Conservation (phyloP, 371 early-diverging fungal genomes). For the Quaeritorhiza haematococci region DNA sequence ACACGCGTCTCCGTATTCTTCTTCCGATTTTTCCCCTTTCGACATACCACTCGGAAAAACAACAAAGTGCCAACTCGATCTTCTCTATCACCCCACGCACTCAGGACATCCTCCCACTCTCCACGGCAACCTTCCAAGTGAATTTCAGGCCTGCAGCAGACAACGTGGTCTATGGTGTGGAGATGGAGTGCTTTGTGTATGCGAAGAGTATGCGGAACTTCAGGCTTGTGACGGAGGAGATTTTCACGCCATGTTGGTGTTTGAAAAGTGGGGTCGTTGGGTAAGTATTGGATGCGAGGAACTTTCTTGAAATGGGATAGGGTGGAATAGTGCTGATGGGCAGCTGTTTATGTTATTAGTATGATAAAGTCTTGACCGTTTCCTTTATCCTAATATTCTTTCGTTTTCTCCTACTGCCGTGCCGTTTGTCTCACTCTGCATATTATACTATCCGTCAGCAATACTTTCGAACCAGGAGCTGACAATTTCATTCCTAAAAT, state of each 20-base stretch:
- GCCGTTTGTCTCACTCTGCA: too few relatives aligned
- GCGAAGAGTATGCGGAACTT: conserved; percentile 52
- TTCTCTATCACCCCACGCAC: conserved; percentile 35
- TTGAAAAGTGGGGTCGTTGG: conserved; percentile 40
- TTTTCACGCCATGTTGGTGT: conserved; percentile 47
- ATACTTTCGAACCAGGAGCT: conserved; percentile 39
- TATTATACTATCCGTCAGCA: conserved; percentile 12
- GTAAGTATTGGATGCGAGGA: conserved; percentile 13
- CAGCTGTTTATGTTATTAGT: conserved; percentile 1
- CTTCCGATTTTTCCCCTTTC: not conserved
- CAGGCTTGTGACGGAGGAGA: conserved; percentile 42
- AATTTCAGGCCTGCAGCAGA: conserved; percentile 39
- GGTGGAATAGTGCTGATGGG: not conserved
- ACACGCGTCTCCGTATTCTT: too few relatives aligned
- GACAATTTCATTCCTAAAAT: conserved; percentile 43
- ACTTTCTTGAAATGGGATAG: not conserved
- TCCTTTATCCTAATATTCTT: not conserved
- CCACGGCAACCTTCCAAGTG: conserved; percentile 33
- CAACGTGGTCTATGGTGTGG: conserved; percentile 38
- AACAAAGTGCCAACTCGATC: conserved; percentile 19
- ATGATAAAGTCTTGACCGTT: not conserved
- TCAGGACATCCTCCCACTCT: conserved; percentile 32
- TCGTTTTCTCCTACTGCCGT: too few relatives aligned
- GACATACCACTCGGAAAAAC: not conserved
- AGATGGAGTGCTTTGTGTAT: conserved; percentile 47